Evolutionary conservation across 306 rosid species (phyloP).

Genomic region (Acacia confusa): DNA sequence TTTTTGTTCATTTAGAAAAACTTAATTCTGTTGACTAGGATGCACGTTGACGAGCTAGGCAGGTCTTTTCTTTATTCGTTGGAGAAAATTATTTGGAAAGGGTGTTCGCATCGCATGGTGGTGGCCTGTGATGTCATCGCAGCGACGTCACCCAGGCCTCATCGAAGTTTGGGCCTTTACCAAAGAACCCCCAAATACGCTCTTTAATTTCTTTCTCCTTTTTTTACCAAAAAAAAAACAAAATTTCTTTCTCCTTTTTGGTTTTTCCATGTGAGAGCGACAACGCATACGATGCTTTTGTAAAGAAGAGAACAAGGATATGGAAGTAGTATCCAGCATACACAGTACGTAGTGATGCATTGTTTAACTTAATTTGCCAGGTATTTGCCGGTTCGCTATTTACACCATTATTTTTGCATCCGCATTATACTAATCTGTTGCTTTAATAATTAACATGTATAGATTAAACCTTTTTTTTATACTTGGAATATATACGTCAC

Average conservation of each 20-base stretch:
- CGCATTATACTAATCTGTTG: too few species aligned
- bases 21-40: not conserved
- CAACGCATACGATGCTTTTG: not conserved
- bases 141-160: not conserved
- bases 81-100: not conserved
- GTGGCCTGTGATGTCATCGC: not conserved
- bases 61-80: not conserved
- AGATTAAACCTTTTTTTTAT: not conserved
- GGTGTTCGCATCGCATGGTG: too few species aligned
- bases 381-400: not conserved
- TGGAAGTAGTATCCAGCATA: not conserved
- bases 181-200: slow-evolving; percentile 31
- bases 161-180: not conserved
- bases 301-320: not conserved
- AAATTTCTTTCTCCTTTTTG: not conserved
- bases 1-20: not conserved
- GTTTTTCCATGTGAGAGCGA: not conserved
- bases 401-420: not conserved
- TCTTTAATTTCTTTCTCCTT: not conserved
- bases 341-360: not conserved
- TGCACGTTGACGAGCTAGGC: not conserved
- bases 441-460: too few species aligned
- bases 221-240: too few species aligned
- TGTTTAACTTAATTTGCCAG: not conserved
- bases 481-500: not conserved